Conservation (phyloP, 768 basidiomycete species). For the Lentinula sp. region DNA sequence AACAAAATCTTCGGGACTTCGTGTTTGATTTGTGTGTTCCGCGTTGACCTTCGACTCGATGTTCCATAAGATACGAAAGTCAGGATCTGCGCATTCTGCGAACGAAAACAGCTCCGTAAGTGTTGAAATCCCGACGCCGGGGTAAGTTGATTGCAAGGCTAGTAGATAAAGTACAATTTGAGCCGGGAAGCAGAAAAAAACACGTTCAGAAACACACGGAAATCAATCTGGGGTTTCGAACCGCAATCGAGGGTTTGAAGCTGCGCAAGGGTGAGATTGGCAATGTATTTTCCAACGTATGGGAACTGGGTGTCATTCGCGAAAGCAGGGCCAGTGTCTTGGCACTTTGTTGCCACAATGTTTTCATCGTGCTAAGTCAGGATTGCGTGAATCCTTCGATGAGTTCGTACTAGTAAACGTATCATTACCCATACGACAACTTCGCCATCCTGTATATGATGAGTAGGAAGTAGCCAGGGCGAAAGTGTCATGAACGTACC, state of each 20-base stretch:
- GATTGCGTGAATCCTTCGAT: background rate
- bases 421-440: constrained; percentile 53
- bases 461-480: background rate
- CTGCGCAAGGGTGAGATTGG: constrained; percentile 75
- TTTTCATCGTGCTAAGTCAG: constrained; percentile 55
- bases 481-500: constrained; percentile 25
- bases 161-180: background rate
- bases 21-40: constrained; percentile 43
- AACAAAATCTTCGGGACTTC: constrained; percentile 55
- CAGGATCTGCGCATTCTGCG: constrained; percentile 64
- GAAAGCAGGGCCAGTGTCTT: constrained; percentile 56
- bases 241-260: constrained; percentile 80
- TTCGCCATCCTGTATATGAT: constrained; percentile 52
- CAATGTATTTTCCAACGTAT: constrained; percentile 72
- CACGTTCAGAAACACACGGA: constrained; percentile 36
- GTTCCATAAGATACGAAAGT: constrained; percentile 61
- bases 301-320: constrained; percentile 57
- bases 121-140: constrained; percentile 67
- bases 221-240: constrained; percentile 51
- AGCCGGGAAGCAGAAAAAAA: background rate
- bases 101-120: constrained; percentile 72
- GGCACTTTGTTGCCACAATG: constrained; percentile 59
- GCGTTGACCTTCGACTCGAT: constrained; percentile 77
- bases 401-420: background rate
- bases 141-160: constrained; percentile 64